Base-by-base conservation (phyloP, 805 yeast species). In the Kluyveromyces dobzhanskii region DNA sequence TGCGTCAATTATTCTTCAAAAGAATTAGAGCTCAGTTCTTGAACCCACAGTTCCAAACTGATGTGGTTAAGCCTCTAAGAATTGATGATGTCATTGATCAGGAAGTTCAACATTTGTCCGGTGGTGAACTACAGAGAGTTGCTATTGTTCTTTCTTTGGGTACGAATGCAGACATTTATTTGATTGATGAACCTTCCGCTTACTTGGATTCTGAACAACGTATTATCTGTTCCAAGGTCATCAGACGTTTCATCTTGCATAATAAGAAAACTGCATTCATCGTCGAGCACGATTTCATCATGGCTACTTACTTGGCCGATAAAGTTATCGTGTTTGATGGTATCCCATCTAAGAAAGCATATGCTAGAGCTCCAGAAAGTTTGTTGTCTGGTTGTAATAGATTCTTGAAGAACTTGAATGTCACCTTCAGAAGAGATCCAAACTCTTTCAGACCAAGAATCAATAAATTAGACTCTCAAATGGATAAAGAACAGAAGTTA, bases 81-180 rank as follows among this genome's bases (percentile, higher is more conserved):
- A 86, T 92, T 49, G 97, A 92, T 53, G 88, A 82, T 59, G 85
- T 92, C 53, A 82, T 92, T 48, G 99, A 92, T 66, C 95, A 92
- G 65, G 97, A 92, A 68, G 98, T 92, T 38, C 96, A 86, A 70
- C 85, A 86, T 54, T 71, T 92, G 65, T 88, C 97, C 35, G 99
- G 99, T 71, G 99, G 99, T 79, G 99, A 92, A 71, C 75, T 92
- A 71, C 99, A 92, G 71, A 83, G 99, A 73, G 98, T 92, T 44
- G 99, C 99, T 48, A 90, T 92, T 66, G 94, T 87, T 27, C 74
- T 92, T 61, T 80, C 97, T 4, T 73, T 92, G 44, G 99, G 99
- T 76, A 69, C 81, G 37, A 85, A 85, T 14, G 97, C 98, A 21
- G 98, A 92, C 65, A 85, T 92, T 51, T 92, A 92, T 63, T 75